Percentiles rank a stretch among this genome's conserved stretches.
These are phyloP conservation scores for Lachnellula suecica DNA, from an alignment of 2,329 filamentous ascomycete genomes.

Conservation along the genomic window DNA sequence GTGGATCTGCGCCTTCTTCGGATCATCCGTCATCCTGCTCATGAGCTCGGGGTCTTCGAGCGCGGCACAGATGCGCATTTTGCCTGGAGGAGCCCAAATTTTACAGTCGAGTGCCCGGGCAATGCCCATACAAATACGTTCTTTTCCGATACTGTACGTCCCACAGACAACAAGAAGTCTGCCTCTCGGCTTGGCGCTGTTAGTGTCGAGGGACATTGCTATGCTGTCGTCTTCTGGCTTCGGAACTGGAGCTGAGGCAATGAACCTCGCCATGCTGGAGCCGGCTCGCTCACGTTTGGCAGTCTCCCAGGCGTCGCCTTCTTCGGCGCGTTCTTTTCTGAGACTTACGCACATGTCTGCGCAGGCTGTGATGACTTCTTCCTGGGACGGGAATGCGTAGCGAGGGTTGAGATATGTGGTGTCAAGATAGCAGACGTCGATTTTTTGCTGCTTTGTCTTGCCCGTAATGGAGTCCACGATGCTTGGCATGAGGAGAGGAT, in stretches of 20 bases:
- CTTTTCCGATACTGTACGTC: slow-evolving; percentile 97
- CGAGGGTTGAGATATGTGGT: slow-evolving; percentile 96
- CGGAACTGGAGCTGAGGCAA: slow-evolving; percentile 39
- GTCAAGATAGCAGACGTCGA: slow-evolving; percentile 95
- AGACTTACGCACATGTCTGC: slow-evolving; percentile 83
- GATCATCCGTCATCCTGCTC: slow-evolving; percentile 74
- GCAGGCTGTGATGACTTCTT: slow-evolving; percentile 83
- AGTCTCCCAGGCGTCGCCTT: slow-evolving; percentile 53
- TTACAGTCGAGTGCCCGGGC: slow-evolving; percentile 82
- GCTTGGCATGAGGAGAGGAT: slow-evolving; percentile 79
- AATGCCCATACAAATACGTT: slow-evolving; percentile 91
- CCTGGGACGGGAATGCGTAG: slow-evolving; percentile 89
- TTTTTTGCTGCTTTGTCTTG: slow-evolving; percentile 75
- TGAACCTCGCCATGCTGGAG: slow-evolving; percentile 62
- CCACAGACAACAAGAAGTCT: slow-evolving; percentile 89
- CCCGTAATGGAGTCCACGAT: slow-evolving; percentile 68
- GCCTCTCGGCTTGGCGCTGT: slow-evolving; percentile 45
- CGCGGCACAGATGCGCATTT: slow-evolving; percentile 80
- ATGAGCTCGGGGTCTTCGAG: slow-evolving; percentile 83
- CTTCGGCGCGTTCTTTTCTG: slow-evolving; percentile 62
- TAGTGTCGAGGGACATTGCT: slow-evolving; percentile 28
- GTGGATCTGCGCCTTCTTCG: slow-evolving; percentile 86
- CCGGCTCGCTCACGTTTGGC: slow-evolving; percentile 54
- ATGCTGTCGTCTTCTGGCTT: slow-evolving; percentile 28
- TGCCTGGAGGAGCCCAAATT: slow-evolving; percentile 82